Base-by-base conservation (phyloP, 163 green algal species). In the Scenedesmus sp. region DNA sequence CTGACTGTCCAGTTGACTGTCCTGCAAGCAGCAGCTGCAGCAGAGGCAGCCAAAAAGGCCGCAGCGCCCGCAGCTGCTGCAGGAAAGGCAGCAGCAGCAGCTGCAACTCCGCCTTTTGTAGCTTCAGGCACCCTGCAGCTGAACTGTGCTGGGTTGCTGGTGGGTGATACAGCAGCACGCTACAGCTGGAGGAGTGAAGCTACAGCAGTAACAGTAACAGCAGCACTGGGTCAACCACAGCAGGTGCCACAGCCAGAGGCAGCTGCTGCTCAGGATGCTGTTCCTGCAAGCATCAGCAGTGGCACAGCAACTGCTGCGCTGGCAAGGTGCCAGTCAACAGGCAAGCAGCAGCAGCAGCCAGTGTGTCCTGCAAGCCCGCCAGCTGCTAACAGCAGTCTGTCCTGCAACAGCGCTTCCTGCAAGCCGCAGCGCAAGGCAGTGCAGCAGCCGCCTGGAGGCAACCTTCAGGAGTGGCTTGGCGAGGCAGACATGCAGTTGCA, bases 81-180 rank as follows among this genome's bases (percentile, higher is more conserved):
- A 64, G 55, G 26, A 5, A 62, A 62, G 18, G 56, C 87, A 54
- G 23, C 87, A 60, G 26, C 79, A 88, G 84, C 92, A 91, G 88
- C 66, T 34, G 82, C 90, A 62, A 18, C 73, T 13, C 67, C 77
- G 15, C 66, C 92, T 0, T 4, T 84, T 12, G 46, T 93, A 4
- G 85, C 89, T 84, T 74, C 73, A 18, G 86, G 77, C 7, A 91
- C 87, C 23, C 46, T 96, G 64, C 34, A 92, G 67, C 82, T 96
- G 64, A 90, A 94, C 81, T 94, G 90, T 84, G 92, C 76, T 34
- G 94, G 94, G 59, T 57, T 96, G 85, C 82, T 96, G 64, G 94
- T 96, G 18, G 94, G 94, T 9, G 94, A 96, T 57, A 93, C 83
- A 26, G 56, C 54, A 60, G 79, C 90, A 62, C 26, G 23, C 23